A percentile compares a stretch with the other conserved stretches of the same genome.
Evolutionary conservation across 306 rosid species (phyloP).

Genomic region (Gastrolobium villosum): DNA sequence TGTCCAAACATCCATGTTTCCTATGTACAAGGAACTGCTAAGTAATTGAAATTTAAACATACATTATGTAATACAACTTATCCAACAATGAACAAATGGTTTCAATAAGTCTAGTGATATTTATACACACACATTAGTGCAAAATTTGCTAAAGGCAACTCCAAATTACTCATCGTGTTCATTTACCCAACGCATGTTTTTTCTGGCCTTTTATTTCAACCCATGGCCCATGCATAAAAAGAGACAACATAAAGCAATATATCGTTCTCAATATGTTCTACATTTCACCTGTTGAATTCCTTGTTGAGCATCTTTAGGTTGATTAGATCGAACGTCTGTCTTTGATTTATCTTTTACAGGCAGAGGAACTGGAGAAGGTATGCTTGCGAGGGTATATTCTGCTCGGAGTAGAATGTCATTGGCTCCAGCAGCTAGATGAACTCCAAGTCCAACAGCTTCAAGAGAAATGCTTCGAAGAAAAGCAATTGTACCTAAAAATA

Average conservation of each 20-base stretch:
- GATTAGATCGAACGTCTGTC: constrained; percentile 77
- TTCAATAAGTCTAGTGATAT: constrained; percentile 19
- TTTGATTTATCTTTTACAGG: constrained; percentile 58
- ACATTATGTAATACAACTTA: constrained; percentile 20
- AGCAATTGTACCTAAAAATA: constrained; percentile 80
- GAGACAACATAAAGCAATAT: constrained; percentile 6
- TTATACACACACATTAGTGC: background rate
- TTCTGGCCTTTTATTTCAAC: constrained; percentile 32
- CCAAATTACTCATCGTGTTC: constrained; percentile 18
- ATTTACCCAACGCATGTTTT: background rate
- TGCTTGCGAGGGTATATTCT: constrained; percentile 75
- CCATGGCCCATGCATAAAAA: background rate
- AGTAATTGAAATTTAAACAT: constrained; percentile 19
- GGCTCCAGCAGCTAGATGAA: constrained; percentile 97
- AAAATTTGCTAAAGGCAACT: constrained; percentile 29
- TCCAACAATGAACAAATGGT: constrained; percentile 21
- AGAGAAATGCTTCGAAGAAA: constrained; percentile 95
- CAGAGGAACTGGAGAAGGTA: constrained; percentile 64
- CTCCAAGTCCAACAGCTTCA: constrained; percentile 98
- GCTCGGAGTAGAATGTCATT: constrained; percentile 89
- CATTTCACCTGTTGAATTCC: constrained; percentile 88
- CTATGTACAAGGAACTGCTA: background rate
- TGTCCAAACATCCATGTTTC: constrained; percentile 21
- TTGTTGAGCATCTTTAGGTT: constrained; percentile 95
- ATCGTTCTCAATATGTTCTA: constrained; percentile 19